Evolutionary conservation across 345 rosid genomes (phyloP).

Genomic region (Linum lewisii): DNA sequence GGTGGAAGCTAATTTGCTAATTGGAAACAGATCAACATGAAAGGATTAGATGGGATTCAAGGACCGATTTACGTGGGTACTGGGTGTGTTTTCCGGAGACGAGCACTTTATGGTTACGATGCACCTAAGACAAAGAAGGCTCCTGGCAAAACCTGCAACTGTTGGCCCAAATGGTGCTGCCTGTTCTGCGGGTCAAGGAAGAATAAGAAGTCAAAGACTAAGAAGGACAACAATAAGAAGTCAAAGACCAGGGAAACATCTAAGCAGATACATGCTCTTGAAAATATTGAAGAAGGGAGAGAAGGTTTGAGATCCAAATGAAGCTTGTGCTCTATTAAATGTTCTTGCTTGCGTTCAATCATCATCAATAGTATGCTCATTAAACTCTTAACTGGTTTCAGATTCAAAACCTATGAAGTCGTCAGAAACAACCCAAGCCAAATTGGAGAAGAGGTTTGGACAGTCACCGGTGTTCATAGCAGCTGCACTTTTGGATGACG

Average conservation of each 20-base stretch:
- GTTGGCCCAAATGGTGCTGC: not conserved
- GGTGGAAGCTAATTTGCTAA: not conserved
- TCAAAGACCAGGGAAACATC: not conserved
- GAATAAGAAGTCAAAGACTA: not conserved
- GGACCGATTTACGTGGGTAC: not conserved
- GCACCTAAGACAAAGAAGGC: not conserved
- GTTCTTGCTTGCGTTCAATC: not conserved
- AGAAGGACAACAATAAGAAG: not conserved
- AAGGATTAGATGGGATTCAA: not conserved
- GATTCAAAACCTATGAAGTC: not conserved
- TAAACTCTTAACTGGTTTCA: not conserved
- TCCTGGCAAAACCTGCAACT: not conserved
- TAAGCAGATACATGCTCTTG: not conserved
- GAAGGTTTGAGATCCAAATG: not conserved
- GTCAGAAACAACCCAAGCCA: not conserved
- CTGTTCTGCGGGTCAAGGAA: not conserved
- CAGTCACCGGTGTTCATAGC: not conserved
- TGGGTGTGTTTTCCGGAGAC: conserved; percentile 1
- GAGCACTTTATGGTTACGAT: not conserved
- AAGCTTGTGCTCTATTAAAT: too few relatives aligned
- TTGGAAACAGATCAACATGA: not conserved
- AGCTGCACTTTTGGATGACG: not conserved
- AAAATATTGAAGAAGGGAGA: not conserved
- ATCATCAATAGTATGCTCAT: not conserved
- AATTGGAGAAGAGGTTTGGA: not conserved